Conservation (phyloP, 169 alveolate species). For the Cryptosporidium canis region DNA sequence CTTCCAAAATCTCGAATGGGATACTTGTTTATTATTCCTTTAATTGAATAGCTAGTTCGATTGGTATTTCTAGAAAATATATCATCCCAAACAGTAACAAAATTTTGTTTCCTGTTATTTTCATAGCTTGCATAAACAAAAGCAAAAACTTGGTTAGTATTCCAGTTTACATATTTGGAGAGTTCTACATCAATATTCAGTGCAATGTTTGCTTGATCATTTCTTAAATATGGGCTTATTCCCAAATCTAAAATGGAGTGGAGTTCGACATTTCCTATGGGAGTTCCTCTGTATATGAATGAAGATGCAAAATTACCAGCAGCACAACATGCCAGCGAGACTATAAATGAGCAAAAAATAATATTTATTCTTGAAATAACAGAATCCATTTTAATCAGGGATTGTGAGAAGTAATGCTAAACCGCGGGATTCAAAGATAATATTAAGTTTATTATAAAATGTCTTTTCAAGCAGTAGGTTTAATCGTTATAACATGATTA, state of each 20-base stretch:
- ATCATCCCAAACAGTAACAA: conserved; percentile 75
- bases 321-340: conserved; percentile 72
- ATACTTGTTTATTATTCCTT: conserved; percentile 48
- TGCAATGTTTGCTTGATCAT: conserved; percentile 77
- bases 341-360: conserved; percentile 73
- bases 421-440: conserved; percentile 5
- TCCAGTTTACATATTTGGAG: conserved; percentile 73
- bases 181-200: conserved; percentile 74
- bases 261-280: conserved; percentile 60
- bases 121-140: conserved; percentile 74
- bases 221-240: conserved; percentile 73
- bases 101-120: conserved; percentile 67
- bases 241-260: conserved; percentile 73
- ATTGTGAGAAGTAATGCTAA: background rate
- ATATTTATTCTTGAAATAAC: conserved; percentile 74
- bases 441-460: background rate
- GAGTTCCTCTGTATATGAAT: conserved; percentile 33
- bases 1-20: conserved; percentile 55
- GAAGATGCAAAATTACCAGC: conserved; percentile 73
- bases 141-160: conserved; percentile 75
- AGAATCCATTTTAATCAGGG: conserved; percentile 74
- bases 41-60: background rate
- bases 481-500: background rate
- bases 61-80: conserved; percentile 33
- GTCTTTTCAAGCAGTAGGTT: conserved; percentile 72